Base-by-base conservation (phyloP, 208 protist genomes). In the Novymonas esmeraldas region DNA sequence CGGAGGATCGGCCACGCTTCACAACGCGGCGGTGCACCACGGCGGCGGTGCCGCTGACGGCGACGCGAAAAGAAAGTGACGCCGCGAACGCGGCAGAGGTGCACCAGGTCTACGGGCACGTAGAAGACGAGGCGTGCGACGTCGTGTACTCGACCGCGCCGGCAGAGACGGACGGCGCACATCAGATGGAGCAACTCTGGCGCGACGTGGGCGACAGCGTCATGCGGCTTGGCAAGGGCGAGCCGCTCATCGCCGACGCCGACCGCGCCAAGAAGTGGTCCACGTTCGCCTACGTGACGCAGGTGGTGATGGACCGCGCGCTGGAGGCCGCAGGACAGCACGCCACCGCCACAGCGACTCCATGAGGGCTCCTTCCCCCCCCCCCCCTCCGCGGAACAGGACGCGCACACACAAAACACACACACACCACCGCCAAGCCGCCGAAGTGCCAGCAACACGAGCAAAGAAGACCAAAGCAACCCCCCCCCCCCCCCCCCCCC, bases 141-240 rank as follows among this genome's bases (percentile, higher is more conserved):
- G 45, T 65, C 31, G 68, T 80, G 44, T 73, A 84, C 68, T 39
- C 68, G 13, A 50, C 60, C 29, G 50, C 60, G 5, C 31, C 48
- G 4, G 45, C 60, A 18, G 84, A 82, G 29, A 71, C 59, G 58
- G 65, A 81, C 50, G 55, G 34, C 46, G 45, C 31, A 2, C 80
- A 76, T 34, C 87, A 93, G 61, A 77, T 68, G 44, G 76, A 73
- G 51, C 87, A 93, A 50, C 75, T 93, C 18, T 93, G 87, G 87
- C 76, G 78, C 46, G 69, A 93, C 62, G 81, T 93, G 13, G 84
- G 52, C 26, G 55, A 68, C n/a, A 78, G 75, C 41, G 45, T 92
- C 20, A 62, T 85, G 69, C 73, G 76, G 14, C 70, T 81, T 3
- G 75, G 80, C 29, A 70, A 66, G 16, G 62, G 50, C 29, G 79